Evolutionary conservation across 345 rosid species (phyloP).

Genomic region (Excoecaria cochinchinensis): DNA sequence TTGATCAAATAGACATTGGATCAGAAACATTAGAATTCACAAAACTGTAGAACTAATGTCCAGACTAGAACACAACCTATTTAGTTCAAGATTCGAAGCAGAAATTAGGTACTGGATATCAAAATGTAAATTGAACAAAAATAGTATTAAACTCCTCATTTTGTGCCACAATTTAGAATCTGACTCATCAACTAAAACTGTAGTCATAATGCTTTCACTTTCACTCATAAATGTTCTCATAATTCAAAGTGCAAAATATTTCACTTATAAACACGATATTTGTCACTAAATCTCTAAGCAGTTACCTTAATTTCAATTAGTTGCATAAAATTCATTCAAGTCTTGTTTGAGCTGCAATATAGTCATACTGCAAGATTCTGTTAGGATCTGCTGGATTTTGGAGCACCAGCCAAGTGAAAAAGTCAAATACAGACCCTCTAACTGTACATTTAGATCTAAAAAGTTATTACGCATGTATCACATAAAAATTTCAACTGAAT

Average conservation of each 20-base stretch:
- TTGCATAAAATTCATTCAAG: neutral
- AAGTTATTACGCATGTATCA: no score
- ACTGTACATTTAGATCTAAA: no score
- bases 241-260: neutral
- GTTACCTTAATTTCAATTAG: neutral
- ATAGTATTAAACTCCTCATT: neutral
- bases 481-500: neutral
- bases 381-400: neutral
- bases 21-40: neutral
- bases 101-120: neutral
- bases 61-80: neutral
- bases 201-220: neutral
- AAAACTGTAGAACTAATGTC: neutral
- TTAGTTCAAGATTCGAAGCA: neutral
- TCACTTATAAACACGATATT: neutral
- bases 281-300: neutral
- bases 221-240: neutral
- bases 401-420: no score
- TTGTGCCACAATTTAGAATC: neutral
- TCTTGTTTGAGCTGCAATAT: neutral
- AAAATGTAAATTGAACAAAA: neutral
- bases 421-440: no score
- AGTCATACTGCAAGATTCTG: neutral
- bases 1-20: neutral
- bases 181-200: neutral